Conservation (phyloP, 2,329 filamentous ascomycete species). For the Paecilomyces sp. region DNA sequence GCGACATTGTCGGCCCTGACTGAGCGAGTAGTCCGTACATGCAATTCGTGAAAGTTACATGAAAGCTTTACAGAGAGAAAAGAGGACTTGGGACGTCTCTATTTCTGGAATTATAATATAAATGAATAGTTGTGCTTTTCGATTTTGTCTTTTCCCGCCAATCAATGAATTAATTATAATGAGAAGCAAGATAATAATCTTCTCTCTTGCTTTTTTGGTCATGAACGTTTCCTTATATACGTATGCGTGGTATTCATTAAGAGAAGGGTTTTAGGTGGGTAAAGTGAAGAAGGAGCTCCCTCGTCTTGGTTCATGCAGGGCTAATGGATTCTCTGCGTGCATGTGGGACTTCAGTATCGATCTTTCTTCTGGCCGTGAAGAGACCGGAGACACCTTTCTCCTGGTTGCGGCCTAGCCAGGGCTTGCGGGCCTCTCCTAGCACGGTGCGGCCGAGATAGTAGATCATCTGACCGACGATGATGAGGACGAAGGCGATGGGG, state of each 20-base stretch:
- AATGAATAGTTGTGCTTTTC: too few species aligned
- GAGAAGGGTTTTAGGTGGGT: not conserved
- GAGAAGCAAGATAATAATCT: too few species aligned
- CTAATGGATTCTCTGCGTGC: conserved; percentile 11
- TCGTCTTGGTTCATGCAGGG: not conserved
- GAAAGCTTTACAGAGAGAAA: too few species aligned
- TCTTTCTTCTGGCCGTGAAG: conserved; percentile 77
- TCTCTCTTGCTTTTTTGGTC: not conserved
- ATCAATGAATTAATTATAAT: too few species aligned
- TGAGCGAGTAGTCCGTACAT: too few species aligned
- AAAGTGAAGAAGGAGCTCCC: not conserved
- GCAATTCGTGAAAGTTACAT: too few species aligned
- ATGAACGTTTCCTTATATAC: not conserved
- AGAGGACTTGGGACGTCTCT: too few species aligned
- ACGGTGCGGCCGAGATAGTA: conserved; percentile 82
- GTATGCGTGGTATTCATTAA: not conserved
- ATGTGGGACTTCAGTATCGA: conserved; percentile 25
- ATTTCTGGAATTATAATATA: too few species aligned
- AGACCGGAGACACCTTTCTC: conserved; percentile 71
- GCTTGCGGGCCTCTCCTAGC: conserved; percentile 84
- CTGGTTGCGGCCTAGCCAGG: conserved; percentile 86
- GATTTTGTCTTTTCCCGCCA: too few species aligned
- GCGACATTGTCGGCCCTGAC: too few species aligned
- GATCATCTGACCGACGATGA: conserved; percentile 74
- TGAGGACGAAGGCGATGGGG: conserved; percentile 89